Evolutionary conservation across 2,329 filamentous ascomycete genomes (phyloP), one percentile per base, ranked within the genome.

Genomic region (Epichloe bromicola): DNA sequence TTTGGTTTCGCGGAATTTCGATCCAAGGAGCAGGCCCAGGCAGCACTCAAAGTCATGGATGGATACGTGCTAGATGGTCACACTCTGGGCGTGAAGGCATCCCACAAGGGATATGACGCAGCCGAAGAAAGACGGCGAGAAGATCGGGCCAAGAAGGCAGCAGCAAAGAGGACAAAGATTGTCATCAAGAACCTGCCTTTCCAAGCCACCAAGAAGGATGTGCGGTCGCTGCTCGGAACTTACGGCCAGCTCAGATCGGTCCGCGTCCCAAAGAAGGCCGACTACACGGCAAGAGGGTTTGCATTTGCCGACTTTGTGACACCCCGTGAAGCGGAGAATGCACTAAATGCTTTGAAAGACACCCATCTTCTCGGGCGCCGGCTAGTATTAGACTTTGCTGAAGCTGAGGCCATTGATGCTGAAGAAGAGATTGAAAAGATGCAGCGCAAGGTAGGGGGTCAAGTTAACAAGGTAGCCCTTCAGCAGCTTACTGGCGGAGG

Each of bases 121-220:
- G 90, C 87, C 2, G 88, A 95, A 64, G 87, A 95, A 68, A 80
- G 86, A 57, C 82, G 85, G 56, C 85, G 84, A 58, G 85, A 91
- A 58, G 89, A 97, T 63, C 81, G 79, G 57, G 82, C 85, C 48
- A 94, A 89, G 75, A 94, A 91, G 68, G 71, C 79, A 48, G 82
- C 86, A 23, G 79, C 78, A 15, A 80, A 83, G 63, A 79, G 82
- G 58, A 96, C 90, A 46, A 97, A 97, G 76, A 85, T 98, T 63
- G 84, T 97, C 68, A 85, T 98, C 73, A 98, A 97, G 75, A 98
- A 98, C 73, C 72, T 98, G 68, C 91, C 93, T 19, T 98, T 98
- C 88, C 88, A 97, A 72, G 85, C 87, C 46, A 85, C 83, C 50
- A 96, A 95, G 74, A 93, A 94, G 67, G 93, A 98, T 65, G 78